phyloP scores from a whole-genome alignment of 345 rosid genomes.

The Syzygium grande region DNA sequence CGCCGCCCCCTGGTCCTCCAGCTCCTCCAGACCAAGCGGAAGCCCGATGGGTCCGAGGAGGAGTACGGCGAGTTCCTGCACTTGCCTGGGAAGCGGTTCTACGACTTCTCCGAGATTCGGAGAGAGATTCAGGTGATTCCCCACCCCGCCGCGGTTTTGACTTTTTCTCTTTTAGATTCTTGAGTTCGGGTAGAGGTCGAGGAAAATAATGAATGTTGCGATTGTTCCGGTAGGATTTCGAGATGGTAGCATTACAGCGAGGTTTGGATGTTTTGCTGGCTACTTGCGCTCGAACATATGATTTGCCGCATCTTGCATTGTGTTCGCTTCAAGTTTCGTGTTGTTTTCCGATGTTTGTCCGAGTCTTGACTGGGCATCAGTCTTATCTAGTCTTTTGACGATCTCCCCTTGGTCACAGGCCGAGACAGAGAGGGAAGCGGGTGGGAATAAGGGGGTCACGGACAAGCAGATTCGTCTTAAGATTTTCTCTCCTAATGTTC shows the following conservation, averaged over 20 bases:
- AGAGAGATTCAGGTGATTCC: slow-evolving; percentile 74
- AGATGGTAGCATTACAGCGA: not conserved
- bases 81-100: slow-evolving; percentile 64
- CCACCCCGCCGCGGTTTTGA: not conserved
- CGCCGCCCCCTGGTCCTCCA: slow-evolving; percentile 96
- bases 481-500: slow-evolving; percentile 87
- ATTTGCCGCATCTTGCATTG: not conserved
- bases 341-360: not conserved
- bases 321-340: not conserved
- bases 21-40: slow-evolving; percentile 74
- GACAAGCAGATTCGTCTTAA: slow-evolving; percentile 86
- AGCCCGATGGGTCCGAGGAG: slow-evolving; percentile 53
- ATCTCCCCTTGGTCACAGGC: slow-evolving; percentile 28
- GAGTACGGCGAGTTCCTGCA: slow-evolving; percentile 98
- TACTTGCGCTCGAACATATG: not conserved
- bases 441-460: slow-evolving; percentile 87
- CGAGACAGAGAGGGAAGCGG: slow-evolving; percentile 81
- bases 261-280: not conserved
- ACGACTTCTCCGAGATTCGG: slow-evolving; percentile 89
- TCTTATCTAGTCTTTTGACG: not conserved
- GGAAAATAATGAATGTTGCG: not conserved
- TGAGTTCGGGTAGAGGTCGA: not conserved
- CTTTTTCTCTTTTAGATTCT: not conserved
- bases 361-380: not conserved
- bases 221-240: not conserved